Base-by-base conservation (phyloP, 31 red algal genomes). In the Odonthalia washingtoniensis region DNA sequence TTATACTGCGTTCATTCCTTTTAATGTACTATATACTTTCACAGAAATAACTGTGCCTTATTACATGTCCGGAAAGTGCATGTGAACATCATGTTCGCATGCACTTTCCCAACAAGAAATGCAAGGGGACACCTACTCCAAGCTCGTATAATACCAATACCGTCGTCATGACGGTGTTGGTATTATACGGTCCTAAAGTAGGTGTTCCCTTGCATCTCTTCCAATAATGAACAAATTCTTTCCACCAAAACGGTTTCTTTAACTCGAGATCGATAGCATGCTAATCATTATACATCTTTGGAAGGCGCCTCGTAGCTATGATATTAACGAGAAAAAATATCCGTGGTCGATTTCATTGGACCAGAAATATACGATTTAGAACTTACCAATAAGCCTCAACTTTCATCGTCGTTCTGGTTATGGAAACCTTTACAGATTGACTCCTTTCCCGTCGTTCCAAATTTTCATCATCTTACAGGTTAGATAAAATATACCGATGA, bases 351-450 rank as follows among this genome's bases (percentile, higher is more conserved):
- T 79, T 79, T 4, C 33, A 79, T 36, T 49, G 24, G 3, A 14
- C 24, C 38, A 79, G 14, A 43, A 45, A 79, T 3, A 33, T 27
- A 12, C 40, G 26, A 27, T 79, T 79, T 4, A 79, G 45, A 4
- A 79, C 40, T 12, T 21, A 60, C 75, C 75, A 79, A 53, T 79
- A 44, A 2, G 41, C 40, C 57, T 79, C 75, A 21, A 49, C 40
- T 45, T 60, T 42, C 75, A 79, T 46, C 6, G 75, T 79, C 2
- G 75, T 79, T 32, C 46, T 46, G 39, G 3, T 53, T 3, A 79
- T 33, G 2, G 75, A 39, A 38, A 74, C 3, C 4, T 2, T 5
- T 26, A 40, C 14, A 40, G 35, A 3, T 38, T 74, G 2, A 38
- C 70, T 34, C 40, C 70, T 5, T 5, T 36, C 70, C 70, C 70